Conservation (phyloP, 768 basidiomycete genomes). For the Trametes meyenii region DNA sequence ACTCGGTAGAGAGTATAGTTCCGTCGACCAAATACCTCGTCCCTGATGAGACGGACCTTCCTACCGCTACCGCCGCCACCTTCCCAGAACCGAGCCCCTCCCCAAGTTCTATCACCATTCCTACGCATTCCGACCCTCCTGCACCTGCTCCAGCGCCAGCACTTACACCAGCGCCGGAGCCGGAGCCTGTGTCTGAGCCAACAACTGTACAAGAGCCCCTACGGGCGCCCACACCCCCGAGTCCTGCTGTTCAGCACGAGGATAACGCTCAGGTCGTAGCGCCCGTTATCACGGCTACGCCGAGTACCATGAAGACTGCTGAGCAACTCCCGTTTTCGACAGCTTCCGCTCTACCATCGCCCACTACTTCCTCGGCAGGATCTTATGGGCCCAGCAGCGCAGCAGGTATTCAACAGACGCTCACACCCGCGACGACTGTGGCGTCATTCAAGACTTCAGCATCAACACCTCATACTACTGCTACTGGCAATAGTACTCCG, state of each 20-base stretch:
- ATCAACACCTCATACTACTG: slow-evolving; percentile 3
- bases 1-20: slow-evolving; percentile 26
- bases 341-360: slow-evolving; percentile 24
- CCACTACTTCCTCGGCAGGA: slow-evolving; percentile 26
- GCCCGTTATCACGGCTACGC: slow-evolving; percentile 13
- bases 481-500: neutral
- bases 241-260: slow-evolving; percentile 15
- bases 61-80: slow-evolving; percentile 34
- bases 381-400: slow-evolving; percentile 27
- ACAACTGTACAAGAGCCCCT: slow-evolving; percentile 6
- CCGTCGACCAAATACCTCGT: slow-evolving; percentile 39
- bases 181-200: slow-evolving; percentile 10
- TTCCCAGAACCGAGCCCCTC: slow-evolving; percentile 28
- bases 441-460: slow-evolving; percentile 21
- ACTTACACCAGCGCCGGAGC: neutral
- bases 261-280: slow-evolving; percentile 1
- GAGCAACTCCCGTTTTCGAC: slow-evolving; percentile 25
- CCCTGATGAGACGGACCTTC: slow-evolving; percentile 30
- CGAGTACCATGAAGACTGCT: slow-evolving; percentile 24
- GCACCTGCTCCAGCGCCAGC: slow-evolving; percentile 4
- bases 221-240: slow-evolving; percentile 11
- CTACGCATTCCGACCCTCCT: neutral
- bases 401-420: slow-evolving; percentile 30
- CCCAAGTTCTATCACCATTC: neutral
- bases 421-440: slow-evolving; percentile 30